These are phyloP conservation scores for Globisporangium emineosum DNA, from an alignment of 352 stramenopile species.

Conservation along the genomic window DNA sequence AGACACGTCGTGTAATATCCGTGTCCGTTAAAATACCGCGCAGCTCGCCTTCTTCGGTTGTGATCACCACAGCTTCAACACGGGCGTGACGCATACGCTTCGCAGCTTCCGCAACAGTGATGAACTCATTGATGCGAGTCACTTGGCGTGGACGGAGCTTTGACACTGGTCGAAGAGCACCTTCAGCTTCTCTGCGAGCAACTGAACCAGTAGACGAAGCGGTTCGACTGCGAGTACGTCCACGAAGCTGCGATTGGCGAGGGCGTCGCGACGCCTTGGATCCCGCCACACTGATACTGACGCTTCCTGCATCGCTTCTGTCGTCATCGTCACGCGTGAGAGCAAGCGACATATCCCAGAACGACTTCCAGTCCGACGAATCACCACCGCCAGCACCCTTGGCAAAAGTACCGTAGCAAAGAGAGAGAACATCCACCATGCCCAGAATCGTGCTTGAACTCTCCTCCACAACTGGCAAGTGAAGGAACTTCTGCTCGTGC, in stretches of 20 bases:
- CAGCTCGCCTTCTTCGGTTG: conserved; percentile 76
- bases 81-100: conserved; percentile 79
- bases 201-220: conserved; percentile 48
- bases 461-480: conserved; percentile 94
- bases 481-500: conserved; percentile 97
- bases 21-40: conserved; percentile 85
- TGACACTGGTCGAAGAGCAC: conserved; percentile 69
- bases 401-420: conserved; percentile 87
- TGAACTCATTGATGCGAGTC: conserved; percentile 84
- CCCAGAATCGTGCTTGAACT: conserved; percentile 67
- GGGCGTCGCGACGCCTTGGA: conserved; percentile 42
- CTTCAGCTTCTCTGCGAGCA: conserved; percentile 52
- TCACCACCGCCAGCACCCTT: conserved; percentile 61
- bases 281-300: conserved; percentile 57
- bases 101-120: conserved; percentile 80
- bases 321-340: conserved; percentile 70
- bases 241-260: conserved; percentile 23
- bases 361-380: conserved; percentile 77
- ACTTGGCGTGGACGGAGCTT: conserved; percentile 78
- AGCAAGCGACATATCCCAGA: conserved; percentile 88
- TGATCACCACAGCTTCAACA: conserved; percentile 84
- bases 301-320: conserved; percentile 54
- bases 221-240: conserved; percentile 37
- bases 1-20: conserved; percentile 80
- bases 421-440: conserved; percentile 85